Percentiles rank a stretch among this genome's conserved stretches.
Evolutionary conservation across 1,139 yeast genomes (phyloP).

Genomic region (Yamadazyma oceani): DNA sequence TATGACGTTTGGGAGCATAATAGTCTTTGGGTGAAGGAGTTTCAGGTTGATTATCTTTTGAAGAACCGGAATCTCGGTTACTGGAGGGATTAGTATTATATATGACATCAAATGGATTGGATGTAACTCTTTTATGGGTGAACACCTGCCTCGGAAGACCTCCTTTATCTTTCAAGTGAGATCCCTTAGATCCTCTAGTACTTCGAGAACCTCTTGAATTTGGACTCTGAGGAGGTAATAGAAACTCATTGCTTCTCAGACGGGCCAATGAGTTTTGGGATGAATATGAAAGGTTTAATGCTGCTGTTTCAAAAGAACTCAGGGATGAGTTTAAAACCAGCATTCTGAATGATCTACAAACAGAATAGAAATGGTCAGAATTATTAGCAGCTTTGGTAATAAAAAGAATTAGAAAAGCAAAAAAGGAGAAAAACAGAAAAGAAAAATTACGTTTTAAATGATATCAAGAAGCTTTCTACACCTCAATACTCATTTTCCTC

Average conservation of each 20-base stretch:
- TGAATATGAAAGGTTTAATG: slow-evolving; percentile 14
- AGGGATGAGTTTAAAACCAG: slow-evolving; percentile 11
- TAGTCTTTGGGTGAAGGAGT: slow-evolving; percentile 1
- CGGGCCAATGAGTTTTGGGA: slow-evolving; percentile 14
- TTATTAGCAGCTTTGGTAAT: background rate
- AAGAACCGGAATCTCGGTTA: slow-evolving; percentile 1
- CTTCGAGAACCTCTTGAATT: background rate
- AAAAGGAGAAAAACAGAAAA: no score
- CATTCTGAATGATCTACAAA: slow-evolving; percentile 2
- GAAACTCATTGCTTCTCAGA: slow-evolving; percentile 13
- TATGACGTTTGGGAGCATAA: slow-evolving; percentile 5
- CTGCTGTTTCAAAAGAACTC: slow-evolving; percentile 18
- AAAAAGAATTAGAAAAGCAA: background rate
- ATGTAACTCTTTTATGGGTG: slow-evolving; percentile 16
- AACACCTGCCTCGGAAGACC: slow-evolving; percentile 3
- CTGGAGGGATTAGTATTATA: slow-evolving; percentile 11
- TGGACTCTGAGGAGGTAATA: slow-evolving; percentile 4
- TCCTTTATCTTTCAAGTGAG: background rate
- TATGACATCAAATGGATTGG: slow-evolving; percentile 25
- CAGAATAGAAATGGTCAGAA: no score
- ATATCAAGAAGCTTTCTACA: no score
- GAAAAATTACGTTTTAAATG: no score
- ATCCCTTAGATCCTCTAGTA: background rate
- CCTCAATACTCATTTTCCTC: background rate
- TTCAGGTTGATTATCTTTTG: background rate